phyloP scores from a whole-genome alignment of 2,329 filamentous ascomycete genomes.

The Beauveria sp. region DNA sequence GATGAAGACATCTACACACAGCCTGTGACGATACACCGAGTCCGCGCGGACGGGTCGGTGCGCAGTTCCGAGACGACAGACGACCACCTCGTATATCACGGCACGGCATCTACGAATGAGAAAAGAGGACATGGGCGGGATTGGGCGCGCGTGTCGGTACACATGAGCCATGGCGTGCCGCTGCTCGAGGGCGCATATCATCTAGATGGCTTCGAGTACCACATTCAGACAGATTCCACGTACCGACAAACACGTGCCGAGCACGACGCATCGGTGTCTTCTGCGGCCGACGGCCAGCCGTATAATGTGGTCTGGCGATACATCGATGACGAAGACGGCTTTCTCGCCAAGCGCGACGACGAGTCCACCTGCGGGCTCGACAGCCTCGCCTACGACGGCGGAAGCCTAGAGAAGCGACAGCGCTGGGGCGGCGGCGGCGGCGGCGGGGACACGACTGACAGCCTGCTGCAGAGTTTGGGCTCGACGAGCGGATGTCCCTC shows the following conservation, averaged over 20 bases:
- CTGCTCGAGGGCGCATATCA: constrained; percentile 14
- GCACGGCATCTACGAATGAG: background rate
- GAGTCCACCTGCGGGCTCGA: background rate
- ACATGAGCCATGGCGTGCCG: background rate
- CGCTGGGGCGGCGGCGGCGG: background rate
- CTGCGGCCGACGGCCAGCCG: background rate
- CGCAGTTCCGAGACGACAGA: constrained; percentile 6
- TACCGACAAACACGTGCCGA: constrained; percentile 2
- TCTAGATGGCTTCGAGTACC: constrained; percentile 13
- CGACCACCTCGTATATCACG: constrained; percentile 12
- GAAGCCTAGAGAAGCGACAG: background rate
- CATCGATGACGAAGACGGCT: background rate
- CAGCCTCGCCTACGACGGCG: background rate
- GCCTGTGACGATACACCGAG: constrained; percentile 2
- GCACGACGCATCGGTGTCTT: background rate
- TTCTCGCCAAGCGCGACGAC: background rate
- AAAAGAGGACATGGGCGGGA: background rate
- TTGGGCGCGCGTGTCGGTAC: constrained; percentile 13
- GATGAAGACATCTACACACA: constrained; percentile 13
- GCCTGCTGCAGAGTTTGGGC: constrained; percentile 46
- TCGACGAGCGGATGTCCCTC: constrained; percentile 68
- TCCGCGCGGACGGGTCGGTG: constrained; percentile 9
- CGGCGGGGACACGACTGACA: constrained; percentile 2
- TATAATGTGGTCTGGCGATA: constrained; percentile 12
- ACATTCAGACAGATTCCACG: constrained; percentile 11